Evolutionary conservation across 2,329 filamentous ascomycete genomes (phyloP).

Genomic region (Colletotrichum costaricense): DNA sequence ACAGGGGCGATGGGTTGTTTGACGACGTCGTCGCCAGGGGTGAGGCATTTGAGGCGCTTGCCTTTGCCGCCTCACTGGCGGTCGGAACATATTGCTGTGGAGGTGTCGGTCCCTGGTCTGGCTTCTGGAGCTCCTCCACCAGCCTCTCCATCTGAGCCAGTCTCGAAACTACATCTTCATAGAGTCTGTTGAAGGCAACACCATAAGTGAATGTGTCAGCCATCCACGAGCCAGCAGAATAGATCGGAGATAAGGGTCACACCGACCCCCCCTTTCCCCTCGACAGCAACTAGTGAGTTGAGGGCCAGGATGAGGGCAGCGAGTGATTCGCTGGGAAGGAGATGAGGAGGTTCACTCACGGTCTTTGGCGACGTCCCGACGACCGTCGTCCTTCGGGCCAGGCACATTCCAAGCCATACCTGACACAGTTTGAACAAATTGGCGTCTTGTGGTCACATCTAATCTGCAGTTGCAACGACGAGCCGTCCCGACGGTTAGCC

Average conservation of each 20-base stretch:
- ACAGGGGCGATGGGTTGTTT: slow-evolving; percentile 13
- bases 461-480: slow-evolving; percentile 21
- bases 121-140: slow-evolving; percentile 33
- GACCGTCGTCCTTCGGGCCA: slow-evolving; percentile 34
- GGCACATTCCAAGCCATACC: slow-evolving; percentile 30
- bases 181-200: slow-evolving; percentile 9
- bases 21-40: slow-evolving; percentile 39
- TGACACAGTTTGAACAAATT: slow-evolving; percentile 30
- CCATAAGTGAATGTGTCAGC: slow-evolving; percentile 3
- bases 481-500: slow-evolving; percentile 26
- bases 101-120: slow-evolving; percentile 6
- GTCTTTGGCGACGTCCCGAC: slow-evolving; percentile 31
- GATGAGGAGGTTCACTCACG: slow-evolving; percentile 14
- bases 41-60: background rate
- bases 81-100: slow-evolving; percentile 1
- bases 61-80: background rate
- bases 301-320: background rate
- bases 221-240: background rate
- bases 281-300: background rate
- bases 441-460: slow-evolving; percentile 32
- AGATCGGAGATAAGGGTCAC: background rate
- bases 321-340: background rate
- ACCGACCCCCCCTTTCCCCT: too few species aligned
- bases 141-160: slow-evolving; percentile 33
- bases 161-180: slow-evolving; percentile 34